These are phyloP conservation scores for Hyphopichia homilentoma DNA, from an alignment of 805 yeast species.

Conservation along the genomic window DNA sequence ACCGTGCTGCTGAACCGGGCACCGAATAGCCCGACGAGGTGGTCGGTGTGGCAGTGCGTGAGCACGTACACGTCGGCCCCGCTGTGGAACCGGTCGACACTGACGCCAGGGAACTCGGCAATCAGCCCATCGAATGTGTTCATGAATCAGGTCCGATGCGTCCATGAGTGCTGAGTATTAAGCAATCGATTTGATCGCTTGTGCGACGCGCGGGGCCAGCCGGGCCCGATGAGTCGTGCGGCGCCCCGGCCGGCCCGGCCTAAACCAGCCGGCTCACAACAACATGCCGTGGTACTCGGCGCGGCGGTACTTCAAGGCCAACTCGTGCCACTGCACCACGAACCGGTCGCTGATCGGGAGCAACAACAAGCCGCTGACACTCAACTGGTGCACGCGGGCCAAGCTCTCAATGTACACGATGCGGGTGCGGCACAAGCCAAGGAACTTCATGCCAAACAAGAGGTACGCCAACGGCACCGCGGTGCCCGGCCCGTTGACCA, in stretches of 20 bases:
- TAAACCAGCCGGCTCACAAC: slow-evolving; percentile 50
- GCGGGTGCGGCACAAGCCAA: slow-evolving; percentile 46
- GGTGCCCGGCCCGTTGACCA: slow-evolving; percentile 82
- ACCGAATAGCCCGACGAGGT: slow-evolving; percentile 44
- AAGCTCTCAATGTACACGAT: slow-evolving; percentile 82
- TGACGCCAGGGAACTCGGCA: slow-evolving; percentile 46
- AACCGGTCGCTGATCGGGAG: slow-evolving; percentile 73
- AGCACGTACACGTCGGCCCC: slow-evolving; percentile 27
- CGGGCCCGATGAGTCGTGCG: no score
- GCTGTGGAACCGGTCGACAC: slow-evolving; percentile 32
- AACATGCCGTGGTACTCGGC: slow-evolving; percentile 78
- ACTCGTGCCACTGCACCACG: slow-evolving; percentile 83
- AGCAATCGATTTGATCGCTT: no score
- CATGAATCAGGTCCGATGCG: no score
- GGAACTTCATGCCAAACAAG: slow-evolving; percentile 46
- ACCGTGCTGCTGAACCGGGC: slow-evolving; percentile 37
- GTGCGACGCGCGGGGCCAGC: no score
- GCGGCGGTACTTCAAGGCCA: slow-evolving; percentile 48
- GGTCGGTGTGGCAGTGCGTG: slow-evolving; percentile 57
- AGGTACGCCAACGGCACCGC: slow-evolving; percentile 64
- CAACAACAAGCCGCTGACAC: slow-evolving; percentile 71
- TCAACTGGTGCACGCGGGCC: slow-evolving; percentile 73
- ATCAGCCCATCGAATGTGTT: slow-evolving; percentile 40
- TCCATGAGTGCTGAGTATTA: no score
- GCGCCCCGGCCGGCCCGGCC: no score